Evolutionary conservation across 257 asterid species (phyloP).

Genomic region (Hygrophila difformis): DNA sequence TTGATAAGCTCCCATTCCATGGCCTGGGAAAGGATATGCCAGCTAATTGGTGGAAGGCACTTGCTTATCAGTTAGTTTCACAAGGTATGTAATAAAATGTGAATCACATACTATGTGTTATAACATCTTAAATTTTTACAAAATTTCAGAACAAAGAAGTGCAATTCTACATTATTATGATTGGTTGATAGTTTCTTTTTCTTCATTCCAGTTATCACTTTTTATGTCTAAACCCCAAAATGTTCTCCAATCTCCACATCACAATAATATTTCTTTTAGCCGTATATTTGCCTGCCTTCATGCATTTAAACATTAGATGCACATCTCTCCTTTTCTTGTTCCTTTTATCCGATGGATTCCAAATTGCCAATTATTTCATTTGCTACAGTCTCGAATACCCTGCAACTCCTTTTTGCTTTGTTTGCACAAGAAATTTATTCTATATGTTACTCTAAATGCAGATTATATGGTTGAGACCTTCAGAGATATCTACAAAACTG

Average conservation of each 20-base stretch:
- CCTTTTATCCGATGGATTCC: constrained; percentile 1
- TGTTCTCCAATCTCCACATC: no score
- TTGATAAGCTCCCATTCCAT: constrained; percentile 86
- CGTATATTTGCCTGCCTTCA: neutral
- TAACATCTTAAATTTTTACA: no score
- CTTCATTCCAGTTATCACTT: neutral
- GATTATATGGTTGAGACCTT: constrained; percentile 71
- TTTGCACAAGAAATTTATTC: constrained; percentile 14
- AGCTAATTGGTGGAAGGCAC: constrained; percentile 93
- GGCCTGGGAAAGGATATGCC: constrained; percentile 84
- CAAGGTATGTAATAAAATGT: constrained; percentile 44
- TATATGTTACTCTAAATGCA: constrained; percentile 29
- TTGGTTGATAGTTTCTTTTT: neutral
- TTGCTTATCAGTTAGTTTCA: constrained; percentile 69
- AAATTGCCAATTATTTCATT: neutral
- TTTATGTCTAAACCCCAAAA: neutral
- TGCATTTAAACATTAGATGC: constrained; percentile 2
- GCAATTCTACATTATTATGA: neutral
- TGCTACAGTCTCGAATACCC: no score
- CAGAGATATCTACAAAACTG: constrained; percentile 55
- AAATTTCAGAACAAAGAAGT: no score
- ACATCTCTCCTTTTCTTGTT: neutral
- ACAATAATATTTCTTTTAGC: neutral
- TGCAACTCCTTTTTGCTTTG: neutral
- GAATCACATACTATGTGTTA: no score